Percentiles rank a stretch among this genome's conserved stretches.
phyloP scores from a whole-genome alignment of 2,329 filamentous ascomycete species.

The Beauveria pseudobassiana region DNA sequence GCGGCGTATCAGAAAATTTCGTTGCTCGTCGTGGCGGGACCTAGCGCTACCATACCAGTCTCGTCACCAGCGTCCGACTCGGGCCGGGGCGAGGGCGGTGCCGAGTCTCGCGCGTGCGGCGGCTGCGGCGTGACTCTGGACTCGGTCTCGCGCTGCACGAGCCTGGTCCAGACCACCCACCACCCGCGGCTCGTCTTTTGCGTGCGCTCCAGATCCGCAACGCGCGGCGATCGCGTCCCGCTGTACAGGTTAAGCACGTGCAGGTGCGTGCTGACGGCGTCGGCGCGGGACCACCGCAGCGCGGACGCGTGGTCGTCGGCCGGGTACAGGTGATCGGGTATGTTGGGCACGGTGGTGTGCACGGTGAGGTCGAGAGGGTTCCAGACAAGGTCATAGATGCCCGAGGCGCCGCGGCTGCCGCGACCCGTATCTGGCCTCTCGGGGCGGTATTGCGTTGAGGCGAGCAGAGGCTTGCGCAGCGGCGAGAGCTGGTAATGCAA shows the following conservation, averaged over 20 bases:
- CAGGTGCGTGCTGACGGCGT: slow-evolving; percentile 58
- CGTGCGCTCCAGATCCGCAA: slow-evolving; percentile 49
- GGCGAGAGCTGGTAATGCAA: slow-evolving; percentile 55
- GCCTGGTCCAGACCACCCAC: slow-evolving; percentile 62
- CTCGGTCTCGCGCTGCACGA: slow-evolving; percentile 28
- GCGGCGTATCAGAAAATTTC: slow-evolving; percentile 56
- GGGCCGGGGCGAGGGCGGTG: background rate
- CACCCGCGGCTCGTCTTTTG: slow-evolving; percentile 60
- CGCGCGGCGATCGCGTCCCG: slow-evolving; percentile 32
- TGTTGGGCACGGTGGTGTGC: slow-evolving; percentile 59
- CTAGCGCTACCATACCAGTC: slow-evolving; percentile 14
- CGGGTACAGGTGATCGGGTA: slow-evolving; percentile 39
- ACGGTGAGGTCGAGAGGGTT: slow-evolving; percentile 49
- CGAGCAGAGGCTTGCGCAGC: slow-evolving; percentile 47
- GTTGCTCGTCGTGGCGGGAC: slow-evolving; percentile 32
- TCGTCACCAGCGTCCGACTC: background rate
- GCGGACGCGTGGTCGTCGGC: slow-evolving; percentile 18
- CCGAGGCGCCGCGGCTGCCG: slow-evolving; percentile 24
- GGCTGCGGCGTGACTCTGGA: slow-evolving; percentile 5
- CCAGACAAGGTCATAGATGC: slow-evolving; percentile 57
- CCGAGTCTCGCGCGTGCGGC: background rate
- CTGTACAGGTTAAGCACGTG: slow-evolving; percentile 52
- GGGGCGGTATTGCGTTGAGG: slow-evolving; percentile 50
- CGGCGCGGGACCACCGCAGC: slow-evolving; percentile 47
- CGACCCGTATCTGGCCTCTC: slow-evolving; percentile 35